Conservation (phyloP, 495 filamentous ascomycete genomes). For the Xylaria palmicola region DNA sequence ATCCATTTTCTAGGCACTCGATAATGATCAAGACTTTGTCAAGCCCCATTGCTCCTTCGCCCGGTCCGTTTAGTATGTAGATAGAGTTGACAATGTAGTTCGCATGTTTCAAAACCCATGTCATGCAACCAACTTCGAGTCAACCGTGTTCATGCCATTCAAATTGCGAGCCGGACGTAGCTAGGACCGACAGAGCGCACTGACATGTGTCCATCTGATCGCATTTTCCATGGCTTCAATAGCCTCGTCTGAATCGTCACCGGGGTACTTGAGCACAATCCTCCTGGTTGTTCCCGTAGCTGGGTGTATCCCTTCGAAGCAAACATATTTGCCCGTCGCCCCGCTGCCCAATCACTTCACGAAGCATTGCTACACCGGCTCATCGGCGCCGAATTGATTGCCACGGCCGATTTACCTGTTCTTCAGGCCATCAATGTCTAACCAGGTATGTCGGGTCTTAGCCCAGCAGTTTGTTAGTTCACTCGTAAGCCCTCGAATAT, state of each 20-base stretch:
- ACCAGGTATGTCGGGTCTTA: no score
- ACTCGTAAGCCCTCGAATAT: no score
- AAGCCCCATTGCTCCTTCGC: neutral
- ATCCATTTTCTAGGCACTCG: neutral
- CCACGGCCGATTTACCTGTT: no score
- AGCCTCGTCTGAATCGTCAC: neutral
- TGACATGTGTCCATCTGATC: neutral
- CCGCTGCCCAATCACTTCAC: slow-evolving; percentile 10
- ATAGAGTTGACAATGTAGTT: neutral
- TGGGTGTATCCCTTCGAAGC: neutral
- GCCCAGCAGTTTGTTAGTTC: no score
- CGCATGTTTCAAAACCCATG: neutral
- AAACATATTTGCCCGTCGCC: slow-evolving; percentile 15
- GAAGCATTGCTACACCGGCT: neutral
- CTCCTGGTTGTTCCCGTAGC: neutral
- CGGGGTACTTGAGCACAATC: neutral
- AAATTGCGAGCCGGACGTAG: neutral
- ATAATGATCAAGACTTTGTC: neutral
- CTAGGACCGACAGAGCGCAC: neutral
- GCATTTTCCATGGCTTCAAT: neutral
- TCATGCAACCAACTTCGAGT: neutral
- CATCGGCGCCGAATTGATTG: no score
- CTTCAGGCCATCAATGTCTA: neutral
- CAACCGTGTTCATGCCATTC: no score
- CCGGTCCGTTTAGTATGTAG: neutral